Percentiles rank a stretch among this genome's conserved stretches.
Conservation (phyloP, 257 asterid species). For the Lycium barbarum region DNA sequence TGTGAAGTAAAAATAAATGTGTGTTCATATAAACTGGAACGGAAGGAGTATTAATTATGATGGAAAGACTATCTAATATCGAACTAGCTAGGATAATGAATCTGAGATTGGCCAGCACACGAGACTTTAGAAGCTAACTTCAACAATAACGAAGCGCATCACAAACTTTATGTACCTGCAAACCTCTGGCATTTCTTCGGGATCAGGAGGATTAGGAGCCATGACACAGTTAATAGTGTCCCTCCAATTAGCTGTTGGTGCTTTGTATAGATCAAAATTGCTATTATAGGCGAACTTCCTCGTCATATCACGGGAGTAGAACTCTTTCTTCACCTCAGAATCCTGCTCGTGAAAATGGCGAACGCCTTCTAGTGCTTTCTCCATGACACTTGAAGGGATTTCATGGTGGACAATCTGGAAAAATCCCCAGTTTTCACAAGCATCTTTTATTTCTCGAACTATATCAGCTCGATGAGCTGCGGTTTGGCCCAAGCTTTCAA, state of each 20-base stretch:
- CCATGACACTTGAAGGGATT: slow-evolving; percentile 31
- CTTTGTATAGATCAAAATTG: slow-evolving; percentile 38
- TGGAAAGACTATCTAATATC: not conserved
- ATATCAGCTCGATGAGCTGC: slow-evolving; percentile 26
- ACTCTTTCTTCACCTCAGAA: slow-evolving; percentile 34
- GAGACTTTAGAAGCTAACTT: not conserved
- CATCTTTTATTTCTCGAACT: slow-evolving; percentile 4
- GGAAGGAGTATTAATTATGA: not conserved
- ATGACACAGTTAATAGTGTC: slow-evolving; percentile 26
- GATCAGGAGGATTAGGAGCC: slow-evolving; percentile 37
- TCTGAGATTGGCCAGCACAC: not conserved
- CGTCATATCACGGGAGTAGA: slow-evolving; percentile 30
- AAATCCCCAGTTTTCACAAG: slow-evolving; percentile 35
- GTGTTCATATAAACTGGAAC: not conserved
- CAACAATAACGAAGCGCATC: not conserved
- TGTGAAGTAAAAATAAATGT: slow-evolving; percentile 19
- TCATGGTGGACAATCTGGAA: slow-evolving; percentile 32
- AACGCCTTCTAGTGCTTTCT: slow-evolving; percentile 32
- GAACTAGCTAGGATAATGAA: not conserved
- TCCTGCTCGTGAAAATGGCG: slow-evolving; percentile 44
- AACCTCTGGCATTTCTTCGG: slow-evolving; percentile 29
- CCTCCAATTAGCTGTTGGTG: slow-evolving; percentile 41
- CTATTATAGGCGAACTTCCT: slow-evolving; percentile 21
- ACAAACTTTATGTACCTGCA: slow-evolving; percentile 30
- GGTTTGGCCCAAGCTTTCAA: not conserved